Evolutionary conservation across 371 early-diverging fungal species (phyloP).

Genomic region (Parasitella parasitica): DNA sequence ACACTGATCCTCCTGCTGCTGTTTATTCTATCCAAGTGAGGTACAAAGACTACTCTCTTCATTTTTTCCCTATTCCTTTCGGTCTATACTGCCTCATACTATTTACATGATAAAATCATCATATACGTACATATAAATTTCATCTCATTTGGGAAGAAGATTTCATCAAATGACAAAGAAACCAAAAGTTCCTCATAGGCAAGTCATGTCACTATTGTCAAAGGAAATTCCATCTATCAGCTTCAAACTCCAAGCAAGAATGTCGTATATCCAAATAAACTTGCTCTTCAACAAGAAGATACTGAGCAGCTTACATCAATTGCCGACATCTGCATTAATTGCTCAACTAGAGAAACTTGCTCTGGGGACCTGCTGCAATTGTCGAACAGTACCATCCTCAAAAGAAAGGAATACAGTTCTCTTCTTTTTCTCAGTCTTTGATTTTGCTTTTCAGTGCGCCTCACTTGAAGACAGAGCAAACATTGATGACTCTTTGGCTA

Average conservation of each 20-base stretch:
- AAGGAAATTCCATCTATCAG: constrained; percentile 10
- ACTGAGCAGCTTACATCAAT: constrained; percentile 9
- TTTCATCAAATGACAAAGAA: no score
- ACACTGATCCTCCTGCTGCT: no score
- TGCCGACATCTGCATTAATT: not conserved
- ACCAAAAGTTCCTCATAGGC: no score
- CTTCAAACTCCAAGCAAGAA: constrained; percentile 10
- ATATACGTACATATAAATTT: no score
- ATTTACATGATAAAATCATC: no score
- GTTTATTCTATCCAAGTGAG: no score
- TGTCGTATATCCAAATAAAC: constrained; percentile 4
- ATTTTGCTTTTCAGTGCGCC: not conserved
- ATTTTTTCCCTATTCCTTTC: no score
- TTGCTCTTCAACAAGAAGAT: not conserved
- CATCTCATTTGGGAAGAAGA: no score
- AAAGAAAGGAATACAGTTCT: constrained; percentile 6
- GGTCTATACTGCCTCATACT: no score
- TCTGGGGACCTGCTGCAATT: not conserved
- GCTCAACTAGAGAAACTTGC: constrained; percentile 4
- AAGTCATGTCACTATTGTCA: no score
- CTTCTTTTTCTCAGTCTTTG: not conserved
- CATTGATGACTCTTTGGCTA: not conserved
- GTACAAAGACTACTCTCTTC: no score
- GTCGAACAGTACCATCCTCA: not conserved
- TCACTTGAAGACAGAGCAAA: constrained; percentile 2